Conservation (phyloP, 129 eudicot genomes). For the Lonicera japonica region DNA sequence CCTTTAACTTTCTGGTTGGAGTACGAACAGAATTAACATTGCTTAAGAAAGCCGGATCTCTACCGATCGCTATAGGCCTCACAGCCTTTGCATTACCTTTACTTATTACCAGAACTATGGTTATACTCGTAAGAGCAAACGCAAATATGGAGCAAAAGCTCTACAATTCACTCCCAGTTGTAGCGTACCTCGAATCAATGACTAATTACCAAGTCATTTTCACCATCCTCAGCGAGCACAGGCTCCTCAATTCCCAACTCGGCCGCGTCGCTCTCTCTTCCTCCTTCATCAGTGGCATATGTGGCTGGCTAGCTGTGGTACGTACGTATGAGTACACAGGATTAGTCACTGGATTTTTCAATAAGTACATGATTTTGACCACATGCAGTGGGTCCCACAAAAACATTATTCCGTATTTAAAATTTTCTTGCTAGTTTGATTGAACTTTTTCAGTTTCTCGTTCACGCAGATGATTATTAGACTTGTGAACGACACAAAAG, state of each 20-base stretch:
- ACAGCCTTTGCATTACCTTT: neutral
- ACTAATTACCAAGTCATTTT: constrained; percentile 14
- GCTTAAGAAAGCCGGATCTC: constrained; percentile 2
- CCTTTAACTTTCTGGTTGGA: constrained; percentile 11
- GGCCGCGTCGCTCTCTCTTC: constrained; percentile 22
- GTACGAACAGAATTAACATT: constrained; percentile 9
- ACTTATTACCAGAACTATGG: neutral
- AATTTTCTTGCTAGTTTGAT: too few relatives aligned
- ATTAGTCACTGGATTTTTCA: too few relatives aligned
- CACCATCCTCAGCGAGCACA: constrained; percentile 7
- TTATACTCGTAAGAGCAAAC: neutral
- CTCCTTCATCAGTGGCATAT: constrained; percentile 7
- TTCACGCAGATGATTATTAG: neutral
- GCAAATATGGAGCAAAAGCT: neutral
- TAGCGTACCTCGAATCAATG: constrained; percentile 6
- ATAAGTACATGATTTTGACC: too few relatives aligned
- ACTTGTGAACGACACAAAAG: neutral
- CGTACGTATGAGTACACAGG: too few relatives aligned
- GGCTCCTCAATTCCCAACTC: constrained; percentile 14
- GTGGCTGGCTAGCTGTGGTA: constrained; percentile 2
- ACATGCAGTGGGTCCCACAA: too few relatives aligned
- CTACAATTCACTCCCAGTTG: too few relatives aligned
- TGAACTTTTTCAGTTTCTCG: too few relatives aligned
- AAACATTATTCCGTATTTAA: too few relatives aligned
- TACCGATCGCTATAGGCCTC: constrained; percentile 3